Evolutionary conservation across 106 monocot species (phyloP).

Genomic region (Dendrobium catenatum): DNA sequence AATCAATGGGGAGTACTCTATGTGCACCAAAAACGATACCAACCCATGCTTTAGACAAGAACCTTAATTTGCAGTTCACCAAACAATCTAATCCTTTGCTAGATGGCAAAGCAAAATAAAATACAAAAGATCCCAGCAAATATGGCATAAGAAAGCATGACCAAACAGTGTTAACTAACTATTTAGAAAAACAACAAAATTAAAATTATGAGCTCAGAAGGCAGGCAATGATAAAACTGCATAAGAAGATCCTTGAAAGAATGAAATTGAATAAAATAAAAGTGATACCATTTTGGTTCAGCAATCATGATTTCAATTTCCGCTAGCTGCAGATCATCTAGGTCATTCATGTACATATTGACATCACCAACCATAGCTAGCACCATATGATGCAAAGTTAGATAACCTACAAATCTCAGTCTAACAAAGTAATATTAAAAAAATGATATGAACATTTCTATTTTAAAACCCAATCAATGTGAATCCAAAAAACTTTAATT

Average conservation of each 20-base stretch:
- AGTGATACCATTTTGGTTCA: slow-evolving; percentile 56
- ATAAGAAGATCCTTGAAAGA: neutral
- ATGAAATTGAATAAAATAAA: neutral
- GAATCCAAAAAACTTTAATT: too few species aligned
- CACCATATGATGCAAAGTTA: slow-evolving; percentile 1
- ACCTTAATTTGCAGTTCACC: too few species aligned
- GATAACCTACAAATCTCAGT: neutral
- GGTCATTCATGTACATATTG: slow-evolving; percentile 96
- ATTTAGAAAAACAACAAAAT: neutral
- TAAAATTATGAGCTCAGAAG: neutral
- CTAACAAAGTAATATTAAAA: neutral
- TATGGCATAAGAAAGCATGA: neutral
- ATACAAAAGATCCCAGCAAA: neutral
- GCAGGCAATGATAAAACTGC: neutral
- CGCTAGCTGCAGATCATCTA: slow-evolving; percentile 46
- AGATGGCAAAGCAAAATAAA: too few species aligned
- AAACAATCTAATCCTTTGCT: too few species aligned
- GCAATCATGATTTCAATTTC: slow-evolving; percentile 98
- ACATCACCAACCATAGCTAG: slow-evolving; percentile 98
- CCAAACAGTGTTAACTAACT: neutral
- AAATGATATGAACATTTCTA: neutral
- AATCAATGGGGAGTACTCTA: too few species aligned
- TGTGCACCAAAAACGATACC: too few species aligned
- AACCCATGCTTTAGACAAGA: too few species aligned
- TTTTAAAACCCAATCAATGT: neutral